These are phyloP conservation scores for Leccinum cinnamomeum DNA, from an alignment of 1,284 basidiomycete species.

Conservation along the genomic window DNA sequence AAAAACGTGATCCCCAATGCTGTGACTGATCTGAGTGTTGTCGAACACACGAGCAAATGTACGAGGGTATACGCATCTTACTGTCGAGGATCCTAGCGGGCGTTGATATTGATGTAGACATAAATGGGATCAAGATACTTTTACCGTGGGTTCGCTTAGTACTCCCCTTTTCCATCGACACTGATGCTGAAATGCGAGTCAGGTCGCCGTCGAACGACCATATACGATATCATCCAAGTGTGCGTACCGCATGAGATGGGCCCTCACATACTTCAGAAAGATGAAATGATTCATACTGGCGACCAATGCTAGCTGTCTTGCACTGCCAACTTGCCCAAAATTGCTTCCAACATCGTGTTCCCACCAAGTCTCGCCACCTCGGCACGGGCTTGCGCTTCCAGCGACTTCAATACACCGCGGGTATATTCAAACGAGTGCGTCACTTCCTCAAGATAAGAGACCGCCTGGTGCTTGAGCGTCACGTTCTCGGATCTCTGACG, in stretches of 20 bases:
- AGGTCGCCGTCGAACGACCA: not conserved
- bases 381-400: conserved; percentile 49
- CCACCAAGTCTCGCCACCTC: conserved; percentile 31
- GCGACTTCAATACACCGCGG: conserved; percentile 48
- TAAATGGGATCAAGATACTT: not conserved
- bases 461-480: conserved; percentile 75
- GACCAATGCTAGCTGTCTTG: not conserved
- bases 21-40: too few relatives aligned
- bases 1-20: too few relatives aligned
- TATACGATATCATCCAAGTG: not conserved
- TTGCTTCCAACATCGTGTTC: conserved; percentile 25
- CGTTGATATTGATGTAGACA: not conserved
- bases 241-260: not conserved
- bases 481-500: conserved; percentile 80
- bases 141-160: not conserved
- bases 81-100: not conserved
- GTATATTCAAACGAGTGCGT: conserved; percentile 78
- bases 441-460: conserved; percentile 69
- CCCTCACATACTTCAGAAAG: not conserved
- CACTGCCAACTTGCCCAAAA: conserved; percentile 24
- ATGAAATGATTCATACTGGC: not conserved
- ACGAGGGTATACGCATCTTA: not conserved
- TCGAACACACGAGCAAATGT: not conserved
- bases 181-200: not conserved
- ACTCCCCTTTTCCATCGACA: not conserved